Conservation (phyloP, 139 green algal genomes). For the Micractinium conductrix region DNA sequence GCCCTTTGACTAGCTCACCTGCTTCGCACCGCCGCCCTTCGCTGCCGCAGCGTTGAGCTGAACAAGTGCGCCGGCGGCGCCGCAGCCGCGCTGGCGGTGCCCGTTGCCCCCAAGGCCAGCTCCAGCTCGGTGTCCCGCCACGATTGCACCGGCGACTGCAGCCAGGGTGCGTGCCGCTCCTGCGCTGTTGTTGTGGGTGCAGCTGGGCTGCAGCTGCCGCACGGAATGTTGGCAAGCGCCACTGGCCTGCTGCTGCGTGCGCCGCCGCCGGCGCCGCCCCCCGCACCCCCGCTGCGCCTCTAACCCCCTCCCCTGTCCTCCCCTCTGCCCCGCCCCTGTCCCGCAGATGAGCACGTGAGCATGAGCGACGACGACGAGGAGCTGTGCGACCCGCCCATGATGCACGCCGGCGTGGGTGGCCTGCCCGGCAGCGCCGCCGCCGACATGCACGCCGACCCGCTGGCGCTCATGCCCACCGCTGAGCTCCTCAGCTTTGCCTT, state of each 20-base stretch:
- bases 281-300: not conserved
- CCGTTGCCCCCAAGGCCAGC: not conserved
- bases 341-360: not conserved
- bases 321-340: not conserved
- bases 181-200: not conserved
- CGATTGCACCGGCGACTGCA: not conserved
- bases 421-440: not conserved
- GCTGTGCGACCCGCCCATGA: not conserved
- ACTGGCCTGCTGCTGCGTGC: not conserved
- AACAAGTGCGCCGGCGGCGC: not conserved
- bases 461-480: conserved; percentile 8
- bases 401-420: not conserved
- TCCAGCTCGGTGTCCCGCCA: not conserved
- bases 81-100: not conserved
- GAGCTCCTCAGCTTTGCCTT: conserved; percentile 23
- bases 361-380: not conserved
- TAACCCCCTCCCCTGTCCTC: not conserved
- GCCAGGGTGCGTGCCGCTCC: not conserved
- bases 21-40: not conserved
- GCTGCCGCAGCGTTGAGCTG: conserved; percentile 5
- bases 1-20: not conserved
- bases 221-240: not conserved
- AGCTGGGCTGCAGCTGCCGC: not conserved
- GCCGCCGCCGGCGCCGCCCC: not conserved
- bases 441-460: not conserved